phyloP scores from a whole-genome alignment of 176 grass and related monocot genomes.

The Avena sativa region DNA sequence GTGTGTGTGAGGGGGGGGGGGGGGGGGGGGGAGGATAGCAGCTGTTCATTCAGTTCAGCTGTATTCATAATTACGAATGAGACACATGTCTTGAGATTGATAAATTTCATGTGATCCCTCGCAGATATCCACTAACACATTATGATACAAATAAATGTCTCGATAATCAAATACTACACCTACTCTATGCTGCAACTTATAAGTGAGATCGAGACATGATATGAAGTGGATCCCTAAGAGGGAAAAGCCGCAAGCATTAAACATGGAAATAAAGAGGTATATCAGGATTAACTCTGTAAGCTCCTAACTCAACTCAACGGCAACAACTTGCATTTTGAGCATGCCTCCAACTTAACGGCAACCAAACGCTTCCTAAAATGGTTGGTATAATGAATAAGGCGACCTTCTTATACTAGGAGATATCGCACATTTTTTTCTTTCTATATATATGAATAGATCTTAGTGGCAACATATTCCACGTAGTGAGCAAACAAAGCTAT shows the following conservation, averaged over 20 bases:
- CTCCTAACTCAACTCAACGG: too few relatives aligned
- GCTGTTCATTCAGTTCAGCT: too few relatives aligned
- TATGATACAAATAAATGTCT: background rate
- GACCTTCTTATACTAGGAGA: background rate
- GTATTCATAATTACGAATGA: too few relatives aligned
- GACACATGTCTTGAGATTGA: too few relatives aligned
- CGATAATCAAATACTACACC: background rate
- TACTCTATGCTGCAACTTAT: background rate
- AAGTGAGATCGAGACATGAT: background rate
- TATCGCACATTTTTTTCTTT: background rate
- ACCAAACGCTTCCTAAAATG: too few relatives aligned
- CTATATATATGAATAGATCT: slow-evolving; percentile 4
- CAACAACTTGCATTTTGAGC: too few relatives aligned
- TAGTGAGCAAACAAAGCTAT: background rate
- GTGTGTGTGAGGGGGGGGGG: too few relatives aligned
- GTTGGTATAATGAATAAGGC: background rate
- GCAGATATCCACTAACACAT: background rate
- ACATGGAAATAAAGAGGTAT: background rate
- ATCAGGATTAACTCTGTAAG: background rate
- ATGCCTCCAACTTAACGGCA: too few relatives aligned
- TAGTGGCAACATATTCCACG: background rate
- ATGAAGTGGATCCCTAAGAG: background rate
- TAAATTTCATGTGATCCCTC: background rate
- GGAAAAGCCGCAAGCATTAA: background rate
- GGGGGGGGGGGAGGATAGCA: too few relatives aligned